Evolutionary conservation across 2,329 filamentous ascomycete genomes (phyloP).

Genomic region (Fusarium robinianum): DNA sequence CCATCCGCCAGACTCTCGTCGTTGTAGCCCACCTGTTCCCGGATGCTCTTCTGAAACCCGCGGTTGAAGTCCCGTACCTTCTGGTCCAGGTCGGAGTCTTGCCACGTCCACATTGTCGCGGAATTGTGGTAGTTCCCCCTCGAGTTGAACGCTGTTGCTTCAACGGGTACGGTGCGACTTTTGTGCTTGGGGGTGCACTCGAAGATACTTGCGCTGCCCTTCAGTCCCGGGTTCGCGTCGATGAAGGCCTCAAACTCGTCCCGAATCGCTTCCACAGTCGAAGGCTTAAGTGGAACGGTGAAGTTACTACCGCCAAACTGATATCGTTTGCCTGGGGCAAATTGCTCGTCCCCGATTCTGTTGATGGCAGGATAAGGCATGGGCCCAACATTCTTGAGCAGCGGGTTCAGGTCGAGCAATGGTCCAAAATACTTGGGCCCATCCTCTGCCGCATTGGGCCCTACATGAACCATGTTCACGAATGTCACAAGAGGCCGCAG

Average conservation of each 20-base stretch:
- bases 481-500: slow-evolving; percentile 23
- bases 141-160: slow-evolving; percentile 32
- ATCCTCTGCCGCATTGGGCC: slow-evolving; percentile 21
- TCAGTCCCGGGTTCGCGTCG: slow-evolving; percentile 14
- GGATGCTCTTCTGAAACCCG: slow-evolving; percentile 23
- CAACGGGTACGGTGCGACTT: slow-evolving; percentile 17
- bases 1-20: slow-evolving; percentile 22
- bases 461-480: slow-evolving; percentile 27
- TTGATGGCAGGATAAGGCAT: slow-evolving; percentile 50
- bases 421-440: slow-evolving; percentile 40
- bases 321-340: slow-evolving; percentile 44
- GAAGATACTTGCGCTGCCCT: slow-evolving; percentile 24
- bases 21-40: slow-evolving; percentile 29
- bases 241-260: slow-evolving; percentile 24
- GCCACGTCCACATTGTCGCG: slow-evolving; percentile 25
- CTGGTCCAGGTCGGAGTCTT: slow-evolving; percentile 20
- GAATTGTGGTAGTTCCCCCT: slow-evolving; percentile 33
- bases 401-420: slow-evolving; percentile 44
- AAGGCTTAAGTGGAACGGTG: slow-evolving; percentile 43
- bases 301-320: slow-evolving; percentile 50
- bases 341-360: slow-evolving; percentile 42
- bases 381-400: slow-evolving; percentile 43
- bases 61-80: slow-evolving; percentile 30
- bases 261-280: slow-evolving; percentile 27
- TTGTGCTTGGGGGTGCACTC: slow-evolving; percentile 26